Conservation (phyloP, 495 filamentous ascomycete species). For the Trichoderma erinaceum region DNA sequence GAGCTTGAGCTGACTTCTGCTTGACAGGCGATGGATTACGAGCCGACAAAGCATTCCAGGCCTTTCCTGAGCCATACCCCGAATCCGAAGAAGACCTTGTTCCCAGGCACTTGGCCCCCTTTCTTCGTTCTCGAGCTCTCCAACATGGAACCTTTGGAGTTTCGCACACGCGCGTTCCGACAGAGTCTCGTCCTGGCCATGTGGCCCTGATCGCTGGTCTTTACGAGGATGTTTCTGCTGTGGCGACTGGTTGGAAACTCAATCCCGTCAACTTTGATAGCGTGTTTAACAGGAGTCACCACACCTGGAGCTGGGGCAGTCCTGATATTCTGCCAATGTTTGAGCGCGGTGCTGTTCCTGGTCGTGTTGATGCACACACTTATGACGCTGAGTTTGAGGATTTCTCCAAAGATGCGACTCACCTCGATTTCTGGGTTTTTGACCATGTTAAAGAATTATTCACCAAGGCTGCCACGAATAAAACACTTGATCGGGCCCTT, state of each 20-base stretch:
- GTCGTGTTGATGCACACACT: conserved; percentile 73
- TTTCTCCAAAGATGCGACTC: conserved; percentile 71
- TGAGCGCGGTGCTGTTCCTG: conserved; percentile 82
- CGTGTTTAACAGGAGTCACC: conserved; percentile 91
- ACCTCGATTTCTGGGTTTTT: conserved; percentile 93
- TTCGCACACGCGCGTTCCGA: conserved; percentile 95
- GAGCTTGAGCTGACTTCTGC: conserved; percentile 13
- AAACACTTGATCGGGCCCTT: conserved; percentile 67
- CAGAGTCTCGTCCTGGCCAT: conserved; percentile 94
- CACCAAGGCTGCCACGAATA: conserved; percentile 65
- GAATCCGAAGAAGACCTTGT: conserved; percentile 48
- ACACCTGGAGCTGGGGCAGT: conserved; percentile 99
- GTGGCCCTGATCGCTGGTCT: conserved; percentile 95
- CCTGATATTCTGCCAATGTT: conserved; percentile 99
- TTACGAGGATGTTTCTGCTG: conserved; percentile 97
- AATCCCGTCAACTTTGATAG: conserved; percentile 99
- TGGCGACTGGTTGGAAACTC: conserved; percentile 96
- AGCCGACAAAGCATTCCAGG: conserved; percentile 97
- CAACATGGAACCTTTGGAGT: conserved; percentile 96
- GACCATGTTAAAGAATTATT: conserved; percentile 86
- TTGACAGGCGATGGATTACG: conserved; percentile 77
- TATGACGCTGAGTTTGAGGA: conserved; percentile 87
- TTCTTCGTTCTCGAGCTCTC: conserved; percentile 81
- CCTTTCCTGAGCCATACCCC: conserved; percentile 82
- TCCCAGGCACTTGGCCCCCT: conserved; percentile 80